phyloP scores from a whole-genome alignment of 306 rosid species.

The Canavalia ensiformis region DNA sequence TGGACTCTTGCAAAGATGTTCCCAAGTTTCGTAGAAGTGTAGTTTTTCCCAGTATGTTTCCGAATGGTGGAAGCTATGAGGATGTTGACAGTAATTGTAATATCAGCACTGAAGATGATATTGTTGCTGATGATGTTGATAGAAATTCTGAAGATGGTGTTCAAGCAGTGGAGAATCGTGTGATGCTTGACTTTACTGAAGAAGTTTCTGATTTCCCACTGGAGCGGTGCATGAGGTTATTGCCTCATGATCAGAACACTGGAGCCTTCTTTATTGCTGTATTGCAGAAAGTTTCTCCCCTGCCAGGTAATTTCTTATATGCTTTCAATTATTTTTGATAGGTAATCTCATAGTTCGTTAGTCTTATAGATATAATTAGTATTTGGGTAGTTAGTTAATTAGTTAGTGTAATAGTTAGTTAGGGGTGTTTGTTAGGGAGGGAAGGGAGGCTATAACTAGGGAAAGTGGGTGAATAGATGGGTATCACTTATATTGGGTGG shows the following conservation, averaged over 20 bases:
- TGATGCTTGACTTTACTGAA: constrained; percentile 51
- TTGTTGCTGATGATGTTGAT: constrained; percentile 45
- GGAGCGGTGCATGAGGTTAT: constrained; percentile 85
- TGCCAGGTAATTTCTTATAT: constrained; percentile 70
- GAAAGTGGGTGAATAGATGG: too few species aligned
- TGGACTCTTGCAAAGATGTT: constrained; percentile 72
- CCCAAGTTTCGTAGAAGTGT: constrained; percentile 61
- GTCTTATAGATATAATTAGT: too few species aligned
- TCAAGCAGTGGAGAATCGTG: constrained; percentile 50
- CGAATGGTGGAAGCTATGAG: constrained; percentile 66
- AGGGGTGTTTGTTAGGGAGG: too few species aligned
- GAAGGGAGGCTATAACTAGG: too few species aligned
- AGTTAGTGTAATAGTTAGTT: too few species aligned
- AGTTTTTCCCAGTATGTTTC: constrained; percentile 87
- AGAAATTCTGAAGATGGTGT: constrained; percentile 55
- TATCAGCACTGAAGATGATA: constrained; percentile 48
- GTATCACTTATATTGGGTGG: too few species aligned
- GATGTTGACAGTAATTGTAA: constrained; percentile 47
- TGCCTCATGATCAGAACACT: constrained; percentile 95
- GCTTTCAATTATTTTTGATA: neutral
- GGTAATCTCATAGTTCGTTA: too few species aligned
- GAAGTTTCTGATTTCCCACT: constrained; percentile 81
- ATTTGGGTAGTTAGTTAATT: too few species aligned
- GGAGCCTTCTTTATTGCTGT: constrained; percentile 97
- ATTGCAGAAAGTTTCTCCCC: constrained; percentile 71